A percentile compares a stretch with the other conserved stretches of the same genome.
Conservation (phyloP, 352 stramenopile genomes). For the Pythium angustatum region DNA sequence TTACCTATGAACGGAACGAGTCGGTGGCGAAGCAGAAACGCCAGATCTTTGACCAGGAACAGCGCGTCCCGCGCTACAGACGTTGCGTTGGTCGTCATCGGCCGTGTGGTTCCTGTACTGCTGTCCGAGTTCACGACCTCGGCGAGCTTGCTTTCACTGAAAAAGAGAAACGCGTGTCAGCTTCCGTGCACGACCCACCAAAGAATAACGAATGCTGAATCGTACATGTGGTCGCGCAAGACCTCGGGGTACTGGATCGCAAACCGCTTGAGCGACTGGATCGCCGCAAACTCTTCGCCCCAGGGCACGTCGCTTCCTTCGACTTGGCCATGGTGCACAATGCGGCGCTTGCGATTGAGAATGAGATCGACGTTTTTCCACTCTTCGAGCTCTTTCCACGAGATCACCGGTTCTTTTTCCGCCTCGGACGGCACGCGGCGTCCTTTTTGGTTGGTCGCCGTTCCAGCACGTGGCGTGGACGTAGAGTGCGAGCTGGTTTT, state of each 20-base stretch:
- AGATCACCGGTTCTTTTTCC: conserved; percentile 1
- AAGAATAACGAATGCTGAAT: background rate
- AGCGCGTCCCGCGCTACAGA: conserved; percentile 40
- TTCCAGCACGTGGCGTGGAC: background rate
- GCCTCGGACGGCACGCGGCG: background rate
- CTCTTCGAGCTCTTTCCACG: conserved; percentile 50
- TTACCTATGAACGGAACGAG: conserved; percentile 53
- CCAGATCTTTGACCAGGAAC: conserved; percentile 55
- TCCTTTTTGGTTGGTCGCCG: background rate
- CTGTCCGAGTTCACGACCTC: conserved; percentile 19
- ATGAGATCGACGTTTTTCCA: conserved; percentile 64
- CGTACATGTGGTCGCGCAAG: conserved; percentile 57
- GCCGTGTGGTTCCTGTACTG: background rate
- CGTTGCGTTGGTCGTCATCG: conserved; percentile 11
- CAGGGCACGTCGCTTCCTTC: conserved; percentile 51
- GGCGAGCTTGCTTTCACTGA: conserved; percentile 21
- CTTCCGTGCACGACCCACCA: background rate
- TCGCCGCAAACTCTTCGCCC: conserved; percentile 60
- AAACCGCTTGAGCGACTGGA: conserved; percentile 70
- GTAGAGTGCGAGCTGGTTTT: background rate
- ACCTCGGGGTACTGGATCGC: conserved; percentile 50
- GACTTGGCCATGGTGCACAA: conserved; percentile 43
- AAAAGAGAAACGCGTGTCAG: background rate
- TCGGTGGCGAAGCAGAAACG: conserved; percentile 52
- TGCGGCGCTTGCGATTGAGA: conserved; percentile 49